phyloP scores from a whole-genome alignment of 768 basidiomycete species.

The Nidularia pulvinata region DNA sequence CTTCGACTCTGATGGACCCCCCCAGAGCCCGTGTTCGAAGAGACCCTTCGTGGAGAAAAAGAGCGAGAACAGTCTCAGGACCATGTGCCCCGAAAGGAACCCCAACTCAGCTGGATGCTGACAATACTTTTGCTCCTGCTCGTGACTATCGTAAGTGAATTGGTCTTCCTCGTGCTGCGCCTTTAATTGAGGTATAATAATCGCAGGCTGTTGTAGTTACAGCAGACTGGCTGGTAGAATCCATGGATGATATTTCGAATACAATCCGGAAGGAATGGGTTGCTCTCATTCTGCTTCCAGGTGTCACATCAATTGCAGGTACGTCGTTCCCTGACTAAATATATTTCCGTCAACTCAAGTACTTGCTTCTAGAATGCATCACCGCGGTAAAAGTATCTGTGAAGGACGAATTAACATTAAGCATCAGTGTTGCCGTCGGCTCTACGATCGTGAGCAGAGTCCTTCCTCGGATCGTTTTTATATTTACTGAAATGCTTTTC shows the following conservation, averaged over 20 bases:
- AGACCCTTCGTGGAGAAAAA: background rate
- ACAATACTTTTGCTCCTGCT: conserved; percentile 51
- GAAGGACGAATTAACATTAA: conserved; percentile 79
- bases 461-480: background rate
- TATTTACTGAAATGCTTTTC: background rate
- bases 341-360: background rate
- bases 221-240: conserved; percentile 73
- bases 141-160: conserved; percentile 60
- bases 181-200: background rate
- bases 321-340: background rate
- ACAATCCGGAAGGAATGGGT: conserved; percentile 87
- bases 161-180: background rate
- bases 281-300: conserved; percentile 85
- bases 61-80: background rate
- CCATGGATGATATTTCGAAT: conserved; percentile 76
- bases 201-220: conserved; percentile 52
- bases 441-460: conserved; percentile 61
- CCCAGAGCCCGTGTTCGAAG: background rate
- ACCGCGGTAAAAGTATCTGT: conserved; percentile 91
- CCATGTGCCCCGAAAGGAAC: conserved; percentile 27
- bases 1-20: background rate
- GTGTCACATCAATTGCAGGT: conserved; percentile 82
- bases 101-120: conserved; percentile 58
- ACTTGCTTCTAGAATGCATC: conserved; percentile 62
- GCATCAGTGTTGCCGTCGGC: conserved; percentile 83